phyloP scores from a whole-genome alignment of 441 rosid genomes.

The Mallotus repandus region DNA sequence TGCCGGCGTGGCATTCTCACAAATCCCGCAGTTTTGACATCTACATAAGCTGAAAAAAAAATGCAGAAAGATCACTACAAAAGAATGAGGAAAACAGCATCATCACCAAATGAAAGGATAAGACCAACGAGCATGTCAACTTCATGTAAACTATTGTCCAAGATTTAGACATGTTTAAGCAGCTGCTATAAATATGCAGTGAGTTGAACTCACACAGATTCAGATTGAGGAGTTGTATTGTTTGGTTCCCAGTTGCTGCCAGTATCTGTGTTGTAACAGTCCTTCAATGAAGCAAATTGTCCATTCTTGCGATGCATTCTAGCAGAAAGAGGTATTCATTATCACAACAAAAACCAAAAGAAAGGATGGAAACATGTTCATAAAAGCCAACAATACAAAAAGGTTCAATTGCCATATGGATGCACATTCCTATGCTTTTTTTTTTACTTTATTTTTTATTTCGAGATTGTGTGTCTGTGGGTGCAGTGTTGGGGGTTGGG shows the following conservation, averaged over 20 bases:
- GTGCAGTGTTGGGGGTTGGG: too few relatives aligned
- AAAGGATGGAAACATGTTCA: not conserved
- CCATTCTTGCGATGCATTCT: constrained; percentile 61
- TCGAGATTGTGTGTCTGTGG: too few relatives aligned
- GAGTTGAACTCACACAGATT: constrained; percentile 41
- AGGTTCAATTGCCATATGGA: not conserved
- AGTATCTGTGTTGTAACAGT: constrained; percentile 27
- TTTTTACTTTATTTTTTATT: too few relatives aligned
- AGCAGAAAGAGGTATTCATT: constrained; percentile 16
- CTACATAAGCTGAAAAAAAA: constrained; percentile 37
- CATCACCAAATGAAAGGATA: not conserved
- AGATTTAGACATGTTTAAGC: constrained; percentile 2
- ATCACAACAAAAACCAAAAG: constrained; percentile 5
- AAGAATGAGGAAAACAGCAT: constrained; percentile 12
- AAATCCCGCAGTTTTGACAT: constrained; percentile 75
- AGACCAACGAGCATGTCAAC: constrained; percentile 8
- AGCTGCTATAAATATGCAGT: constrained; percentile 9
- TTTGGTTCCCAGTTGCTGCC: constrained; percentile 37
- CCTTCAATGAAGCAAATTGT: constrained; percentile 46
- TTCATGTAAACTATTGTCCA: constrained; percentile 3
- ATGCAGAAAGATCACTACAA: constrained; percentile 16
- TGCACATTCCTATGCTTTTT: not conserved
- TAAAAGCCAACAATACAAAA: too few relatives aligned
- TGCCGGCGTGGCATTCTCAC: constrained; percentile 78
- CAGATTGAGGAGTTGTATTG: constrained; percentile 29